phyloP scores from a whole-genome alignment of 495 filamentous ascomycete genomes.

The Xanthoparmelia taractica region DNA sequence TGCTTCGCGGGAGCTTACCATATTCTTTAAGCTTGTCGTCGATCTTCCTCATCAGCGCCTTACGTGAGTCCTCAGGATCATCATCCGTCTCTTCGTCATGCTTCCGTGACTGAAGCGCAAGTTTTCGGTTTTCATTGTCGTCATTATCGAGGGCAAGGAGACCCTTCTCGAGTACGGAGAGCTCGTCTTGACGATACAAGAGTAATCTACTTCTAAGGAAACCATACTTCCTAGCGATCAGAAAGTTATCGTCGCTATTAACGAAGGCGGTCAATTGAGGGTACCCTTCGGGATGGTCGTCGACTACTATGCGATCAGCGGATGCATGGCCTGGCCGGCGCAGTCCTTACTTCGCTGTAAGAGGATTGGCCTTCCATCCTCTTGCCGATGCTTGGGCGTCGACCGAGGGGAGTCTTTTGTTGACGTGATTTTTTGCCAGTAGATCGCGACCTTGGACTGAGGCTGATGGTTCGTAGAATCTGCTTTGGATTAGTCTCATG shows the following conservation, averaged over 20 bases:
- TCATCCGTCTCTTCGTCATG: constrained; percentile 19
- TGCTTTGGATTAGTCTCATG: too few species aligned
- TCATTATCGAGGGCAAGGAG: constrained; percentile 30
- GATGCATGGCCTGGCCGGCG: too few species aligned
- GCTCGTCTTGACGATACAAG: constrained; percentile 35
- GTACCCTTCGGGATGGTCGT: constrained; percentile 32
- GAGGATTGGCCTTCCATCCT: constrained; percentile 19
- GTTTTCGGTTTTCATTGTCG: constrained; percentile 15
- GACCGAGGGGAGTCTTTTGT: neutral
- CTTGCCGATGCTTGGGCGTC: constrained; percentile 12
- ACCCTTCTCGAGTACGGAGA: constrained; percentile 29
- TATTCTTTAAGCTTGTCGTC: constrained; percentile 34
- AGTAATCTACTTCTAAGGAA: constrained; percentile 34
- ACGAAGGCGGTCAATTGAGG: constrained; percentile 34
- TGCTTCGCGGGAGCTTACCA: too few species aligned
- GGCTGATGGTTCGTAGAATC: too few species aligned
- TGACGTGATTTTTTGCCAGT: too few species aligned
- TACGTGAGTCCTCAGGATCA: constrained; percentile 21
- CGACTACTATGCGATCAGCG: constrained; percentile 24
- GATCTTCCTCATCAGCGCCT: constrained; percentile 28
- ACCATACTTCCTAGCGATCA: constrained; percentile 34
- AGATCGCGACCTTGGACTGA: too few species aligned
- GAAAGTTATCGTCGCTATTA: constrained; percentile 30
- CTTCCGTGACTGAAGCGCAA: constrained; percentile 22
- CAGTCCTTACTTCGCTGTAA: constrained; percentile 19